Base-by-base conservation (phyloP, 805 yeast species). In the Kuraishia molischiana region DNA sequence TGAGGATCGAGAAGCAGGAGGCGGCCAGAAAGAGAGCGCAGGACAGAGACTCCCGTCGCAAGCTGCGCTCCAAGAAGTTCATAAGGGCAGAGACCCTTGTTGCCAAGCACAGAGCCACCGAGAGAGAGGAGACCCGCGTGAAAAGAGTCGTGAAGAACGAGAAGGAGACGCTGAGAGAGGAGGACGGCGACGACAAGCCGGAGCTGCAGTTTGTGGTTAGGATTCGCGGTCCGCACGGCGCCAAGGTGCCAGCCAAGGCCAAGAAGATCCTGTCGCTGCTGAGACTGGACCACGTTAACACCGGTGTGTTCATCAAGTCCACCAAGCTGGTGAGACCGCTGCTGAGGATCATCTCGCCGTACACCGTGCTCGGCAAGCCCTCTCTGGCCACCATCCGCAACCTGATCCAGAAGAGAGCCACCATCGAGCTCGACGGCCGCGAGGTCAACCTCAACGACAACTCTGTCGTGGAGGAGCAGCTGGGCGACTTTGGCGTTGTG, bases 361-460 rank as follows among this genome's bases (percentile, higher is more conserved):
- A 81, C 52, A 66, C 82, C 36, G 80, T 81, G 36, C 66, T 78
- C 45, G 94, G 94, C 32, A 65, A 66, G 42, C 94, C 94, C 41
- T 75, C 85, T n/a, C 61, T 82, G 50, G 65, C 73, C 19, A 77
- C 87, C 2, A 74, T 83, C 39, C 77, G 92, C 62, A 72, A 77
- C 42, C 61, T 84, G 41, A 66, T 84, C 50, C 90, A 80, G 57
- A 84, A 83, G 61, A 77, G 92, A 70, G 83, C 85, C 18, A 72
- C 74, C 35, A 69, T 79, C 28, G 63, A 59, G 29, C 64, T 60
- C 26, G 62, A 56, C 20, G 42, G 44, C 1, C 40, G 39, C 6
- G 62, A 64, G 35, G 58, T 70, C 29, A 70, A 76, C 41, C 61
- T 84, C 48, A 84, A 83, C 56, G 86, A 79, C 58, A 84, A 84